Evolutionary conservation across 495 filamentous ascomycete species (phyloP), one percentile per base, ranked within the genome.

Genomic region (Cryomyces minteri): DNA sequence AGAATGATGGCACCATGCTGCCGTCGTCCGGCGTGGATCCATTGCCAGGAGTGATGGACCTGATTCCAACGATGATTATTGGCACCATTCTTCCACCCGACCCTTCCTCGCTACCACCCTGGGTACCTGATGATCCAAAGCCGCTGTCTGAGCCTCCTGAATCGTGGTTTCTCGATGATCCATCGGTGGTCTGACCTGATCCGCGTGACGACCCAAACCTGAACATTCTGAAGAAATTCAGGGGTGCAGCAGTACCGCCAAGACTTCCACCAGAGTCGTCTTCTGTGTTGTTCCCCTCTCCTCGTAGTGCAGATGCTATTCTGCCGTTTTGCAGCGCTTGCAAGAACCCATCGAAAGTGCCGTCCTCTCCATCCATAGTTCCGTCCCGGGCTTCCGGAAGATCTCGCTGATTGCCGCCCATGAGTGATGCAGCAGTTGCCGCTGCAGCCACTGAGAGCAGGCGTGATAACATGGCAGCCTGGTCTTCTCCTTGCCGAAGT

Each of bases 51-150:
- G 72, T 72, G 34, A 83, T 77, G 8, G 78, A 81, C 31, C 79
- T 67, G 37, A 85, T 81, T 7, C 81, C 80, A 39, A 85, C 80
- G 37, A 84, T 72, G 31, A 82, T 77, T 43, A 82, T 66, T 6
- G 77, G 78, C 11, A 82, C 74, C 48, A 73, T 77, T 11, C 77
- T 67, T 9, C 70, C 76, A 45, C 80, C 77, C 18, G 50, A 43
- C n/a, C 60, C 65, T 40, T 73, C 71, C 18, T 61, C 60, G 45
- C 59, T 45, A 42, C 66, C 59, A 33, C 67, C 65, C 38, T 71
- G 65, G 40, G 62, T 50, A 45, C 67, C 64, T 28, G 50, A 43
- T 32, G 48, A 28, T 14, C 18, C 44, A 11, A 18, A 18, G 10
- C 46, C 48, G n/a, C 39, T 44, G 8, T 41, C 39, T 6, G 25